Evolutionary conservation across 352 stramenopile species (phyloP), one percentile per base, ranked within the genome.

Genomic region (Phytophthora hibernalis): DNA sequence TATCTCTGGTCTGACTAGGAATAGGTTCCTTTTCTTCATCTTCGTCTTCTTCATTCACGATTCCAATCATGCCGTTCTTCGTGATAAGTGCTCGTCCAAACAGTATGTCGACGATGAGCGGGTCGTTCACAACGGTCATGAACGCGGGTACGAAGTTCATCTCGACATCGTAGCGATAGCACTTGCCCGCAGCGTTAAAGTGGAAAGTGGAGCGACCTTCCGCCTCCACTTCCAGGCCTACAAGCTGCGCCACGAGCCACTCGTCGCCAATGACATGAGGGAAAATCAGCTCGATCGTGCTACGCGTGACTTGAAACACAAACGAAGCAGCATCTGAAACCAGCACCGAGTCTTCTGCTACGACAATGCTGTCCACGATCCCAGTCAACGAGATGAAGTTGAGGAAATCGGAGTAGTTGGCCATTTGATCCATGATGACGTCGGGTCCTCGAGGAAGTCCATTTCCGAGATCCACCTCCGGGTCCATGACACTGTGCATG

Each of bases 401-500:
- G 0, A 71, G 42, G 24, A 51, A 66, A 5, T 28, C 45, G 1
- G 56, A 59, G 55, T 69, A 69, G 18, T 37, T 62, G 13, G n/a
- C 18, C 28, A 77, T 68, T 45, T 70, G 55, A 18, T 70, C 58
- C 37, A 70, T 65, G 24, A 74, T 60, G 3, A 62, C 64, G 18
- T 74, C 65, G n/a, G 55, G 55, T 24, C 65, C 65, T 18, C 42
- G 33, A 3, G 47, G 33, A 10, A 69, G n/a, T 22, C 60, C 70
- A 30, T 50, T 49, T 8, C 60, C 65, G 28, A 74, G 12, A n/a
- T 74, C 65, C 16, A 77, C 61, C 11, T 67, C 26, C n/a, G 55
- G 28, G 33, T 66, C 69, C 69, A 77, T 73, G 33, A 77, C 48
- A 28, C 42, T 63, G 21, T 62, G 54, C 18, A 77, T 57, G 38